Evolutionary conservation across 345 rosid genomes (phyloP).

Genomic region (Pseudoturritis turrita): DNA sequence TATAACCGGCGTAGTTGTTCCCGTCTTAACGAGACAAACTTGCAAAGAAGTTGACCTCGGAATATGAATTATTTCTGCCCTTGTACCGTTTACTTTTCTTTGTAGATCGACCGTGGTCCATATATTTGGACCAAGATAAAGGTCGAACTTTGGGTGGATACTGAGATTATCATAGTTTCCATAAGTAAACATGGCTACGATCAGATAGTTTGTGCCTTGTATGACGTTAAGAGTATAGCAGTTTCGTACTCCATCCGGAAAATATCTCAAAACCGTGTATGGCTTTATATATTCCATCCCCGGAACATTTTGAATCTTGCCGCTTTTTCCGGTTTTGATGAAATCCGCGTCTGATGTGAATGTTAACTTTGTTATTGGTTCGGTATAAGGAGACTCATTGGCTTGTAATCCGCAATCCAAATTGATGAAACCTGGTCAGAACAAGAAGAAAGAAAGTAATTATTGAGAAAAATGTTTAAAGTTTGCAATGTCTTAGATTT

Average conservation of each 20-base stretch:
- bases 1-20: conserved; percentile 33
- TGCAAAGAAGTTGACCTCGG: conserved; percentile 12
- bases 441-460: not conserved
- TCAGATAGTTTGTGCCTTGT: conserved; percentile 21
- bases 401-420: conserved; percentile 26
- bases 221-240: conserved; percentile 22
- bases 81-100: not conserved
- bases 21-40: conserved; percentile 27
- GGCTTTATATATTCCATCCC: not conserved
- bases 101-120: conserved; percentile 28
- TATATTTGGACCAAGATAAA: conserved; percentile 27
- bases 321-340: conserved; percentile 20
- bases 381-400: conserved; percentile 25
- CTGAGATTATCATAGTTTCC: conserved; percentile 27
- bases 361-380: conserved; percentile 22
- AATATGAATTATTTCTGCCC: conserved; percentile 24
- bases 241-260: conserved; percentile 23
- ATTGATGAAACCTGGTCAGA: conserved; percentile 22
- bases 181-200: conserved; percentile 25
- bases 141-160: conserved; percentile 18
- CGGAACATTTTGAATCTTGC: conserved; percentile 10
- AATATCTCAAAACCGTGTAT: conserved; percentile 24
- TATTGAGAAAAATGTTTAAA: not conserved
- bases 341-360: conserved; percentile 13
- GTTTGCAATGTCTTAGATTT: not conserved